Percentiles rank a stretch among this genome's conserved stretches.
phyloP scores from a whole-genome alignment of 2,329 filamentous ascomycete species.

The Periglandula ipomoeae region DNA sequence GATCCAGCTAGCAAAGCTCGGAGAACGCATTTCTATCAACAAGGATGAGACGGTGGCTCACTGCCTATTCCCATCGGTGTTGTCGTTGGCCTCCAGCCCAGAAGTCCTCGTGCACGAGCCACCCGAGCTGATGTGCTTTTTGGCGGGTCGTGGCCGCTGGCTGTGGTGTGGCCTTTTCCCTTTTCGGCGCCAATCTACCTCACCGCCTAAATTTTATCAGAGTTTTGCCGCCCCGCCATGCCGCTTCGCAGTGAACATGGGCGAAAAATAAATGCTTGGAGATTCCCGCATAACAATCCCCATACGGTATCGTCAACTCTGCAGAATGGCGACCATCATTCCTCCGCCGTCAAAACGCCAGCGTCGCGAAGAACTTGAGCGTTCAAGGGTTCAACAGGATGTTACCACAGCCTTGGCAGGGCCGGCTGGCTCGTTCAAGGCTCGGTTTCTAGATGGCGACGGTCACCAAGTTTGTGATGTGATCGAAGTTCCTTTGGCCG shows the following conservation, averaged over 20 bases:
- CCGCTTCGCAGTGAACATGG: neutral
- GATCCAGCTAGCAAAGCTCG: neutral
- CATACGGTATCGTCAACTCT: neutral
- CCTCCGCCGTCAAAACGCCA: constrained; percentile 88
- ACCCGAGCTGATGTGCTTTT: too few relatives aligned
- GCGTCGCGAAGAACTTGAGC: constrained; percentile 63
- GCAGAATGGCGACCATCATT: constrained; percentile 64
- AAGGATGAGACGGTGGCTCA: too few relatives aligned
- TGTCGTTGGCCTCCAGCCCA: too few relatives aligned
- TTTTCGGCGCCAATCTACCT: constrained; percentile 4
- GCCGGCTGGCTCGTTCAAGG: constrained; percentile 66
- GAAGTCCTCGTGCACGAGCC: too few relatives aligned
- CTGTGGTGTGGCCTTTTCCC: neutral
- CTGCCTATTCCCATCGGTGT: neutral
- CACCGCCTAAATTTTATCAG: constrained; percentile 20
- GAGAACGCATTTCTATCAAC: neutral
- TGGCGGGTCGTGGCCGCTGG: too few relatives aligned
- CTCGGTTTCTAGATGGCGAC: constrained; percentile 80
- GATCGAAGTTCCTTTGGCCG: constrained; percentile 66
- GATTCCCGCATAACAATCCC: neutral
- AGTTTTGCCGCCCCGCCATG: constrained; percentile 13
- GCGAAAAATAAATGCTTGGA: neutral
- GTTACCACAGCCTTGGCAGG: constrained; percentile 58
- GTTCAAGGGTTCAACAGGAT: constrained; percentile 66
- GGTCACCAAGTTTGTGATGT: constrained; percentile 62